A percentile compares a stretch with the other conserved stretches of the same genome.
Evolutionary conservation across 2,329 filamentous ascomycete species (phyloP).

Genomic region (Botryosphaeria dothidea): DNA sequence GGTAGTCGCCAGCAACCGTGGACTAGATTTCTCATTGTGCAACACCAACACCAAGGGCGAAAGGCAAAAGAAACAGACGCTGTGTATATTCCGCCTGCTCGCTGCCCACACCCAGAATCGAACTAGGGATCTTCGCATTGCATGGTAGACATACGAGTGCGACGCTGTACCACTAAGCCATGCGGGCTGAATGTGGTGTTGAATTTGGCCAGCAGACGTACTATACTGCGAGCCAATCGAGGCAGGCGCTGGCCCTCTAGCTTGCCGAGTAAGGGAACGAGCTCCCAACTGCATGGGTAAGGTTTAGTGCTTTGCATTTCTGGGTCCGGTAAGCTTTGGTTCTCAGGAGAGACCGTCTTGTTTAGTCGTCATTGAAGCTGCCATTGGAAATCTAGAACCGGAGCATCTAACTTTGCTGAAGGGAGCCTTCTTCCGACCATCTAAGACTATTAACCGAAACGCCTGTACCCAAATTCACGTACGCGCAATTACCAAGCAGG

Average conservation of each 20-base stretch:
- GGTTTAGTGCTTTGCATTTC: not conserved
- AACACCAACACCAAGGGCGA: not conserved
- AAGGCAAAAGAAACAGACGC: not conserved
- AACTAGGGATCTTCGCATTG: conserved; percentile 20
- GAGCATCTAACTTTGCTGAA: too few relatives aligned
- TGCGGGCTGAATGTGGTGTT: not conserved
- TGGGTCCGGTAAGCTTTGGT: not conserved
- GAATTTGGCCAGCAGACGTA: not conserved
- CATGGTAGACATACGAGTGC: conserved; percentile 8
- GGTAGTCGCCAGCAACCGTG: too few relatives aligned
- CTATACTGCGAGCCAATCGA: not conserved
- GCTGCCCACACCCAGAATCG: conserved; percentile 19
- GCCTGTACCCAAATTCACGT: too few relatives aligned
- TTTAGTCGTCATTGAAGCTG: too few relatives aligned
- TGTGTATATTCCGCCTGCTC: not conserved
- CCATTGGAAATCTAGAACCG: too few relatives aligned
- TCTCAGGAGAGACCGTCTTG: too few relatives aligned
- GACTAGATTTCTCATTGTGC: too few relatives aligned
- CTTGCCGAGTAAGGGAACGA: not conserved
- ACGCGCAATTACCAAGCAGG: too few relatives aligned
- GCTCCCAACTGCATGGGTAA: not conserved
- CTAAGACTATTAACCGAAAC: too few relatives aligned
- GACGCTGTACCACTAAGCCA: conserved; percentile 21
- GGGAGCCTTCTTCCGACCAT: too few relatives aligned
- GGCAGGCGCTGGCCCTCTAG: not conserved